phyloP scores from a whole-genome alignment of 23 red algal species.

The Gracilaria gracilis region DNA sequence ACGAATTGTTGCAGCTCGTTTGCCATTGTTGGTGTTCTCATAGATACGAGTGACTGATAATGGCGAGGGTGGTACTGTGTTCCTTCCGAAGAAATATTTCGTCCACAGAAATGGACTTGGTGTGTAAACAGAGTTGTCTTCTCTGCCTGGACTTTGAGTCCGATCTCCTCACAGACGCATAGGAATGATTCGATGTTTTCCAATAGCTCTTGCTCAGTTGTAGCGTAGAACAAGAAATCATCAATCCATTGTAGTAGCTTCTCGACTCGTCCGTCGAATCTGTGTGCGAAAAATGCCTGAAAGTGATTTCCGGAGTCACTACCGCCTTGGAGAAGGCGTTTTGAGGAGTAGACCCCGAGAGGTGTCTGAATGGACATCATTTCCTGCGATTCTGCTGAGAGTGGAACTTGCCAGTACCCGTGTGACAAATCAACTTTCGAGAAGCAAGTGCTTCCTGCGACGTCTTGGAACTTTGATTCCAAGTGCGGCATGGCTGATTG shows the following conservation, averaged over 20 bases:
- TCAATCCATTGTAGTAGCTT: constrained; percentile 42
- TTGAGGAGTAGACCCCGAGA: constrained; percentile 22
- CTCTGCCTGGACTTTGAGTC: constrained; percentile 39
- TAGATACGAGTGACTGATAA: neutral
- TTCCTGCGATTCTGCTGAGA: constrained; percentile 27
- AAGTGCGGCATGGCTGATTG: constrained; percentile 41
- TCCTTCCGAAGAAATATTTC: neutral
- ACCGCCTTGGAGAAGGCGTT: constrained; percentile 7
- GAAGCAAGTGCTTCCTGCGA: neutral
- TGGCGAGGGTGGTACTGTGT: neutral
- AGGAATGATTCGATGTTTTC: neutral
- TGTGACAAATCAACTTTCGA: neutral
- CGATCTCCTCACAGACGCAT: constrained; percentile 6
- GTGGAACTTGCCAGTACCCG: constrained; percentile 21
- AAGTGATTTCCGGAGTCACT: constrained; percentile 58
- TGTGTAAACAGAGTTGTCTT: constrained; percentile 17
- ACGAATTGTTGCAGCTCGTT: constrained; percentile 42
- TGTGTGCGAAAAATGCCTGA: neutral
- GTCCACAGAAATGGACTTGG: constrained; percentile 13
- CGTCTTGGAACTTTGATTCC: constrained; percentile 27
- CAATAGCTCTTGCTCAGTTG: constrained; percentile 33
- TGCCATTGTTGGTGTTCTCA: neutral
- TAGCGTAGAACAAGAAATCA: constrained; percentile 43
- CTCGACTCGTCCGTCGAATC: neutral
- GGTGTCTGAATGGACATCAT: constrained; percentile 54